Base-by-base conservation (phyloP, 1,139 yeast genomes). In the Geotrichum restrictum region DNA sequence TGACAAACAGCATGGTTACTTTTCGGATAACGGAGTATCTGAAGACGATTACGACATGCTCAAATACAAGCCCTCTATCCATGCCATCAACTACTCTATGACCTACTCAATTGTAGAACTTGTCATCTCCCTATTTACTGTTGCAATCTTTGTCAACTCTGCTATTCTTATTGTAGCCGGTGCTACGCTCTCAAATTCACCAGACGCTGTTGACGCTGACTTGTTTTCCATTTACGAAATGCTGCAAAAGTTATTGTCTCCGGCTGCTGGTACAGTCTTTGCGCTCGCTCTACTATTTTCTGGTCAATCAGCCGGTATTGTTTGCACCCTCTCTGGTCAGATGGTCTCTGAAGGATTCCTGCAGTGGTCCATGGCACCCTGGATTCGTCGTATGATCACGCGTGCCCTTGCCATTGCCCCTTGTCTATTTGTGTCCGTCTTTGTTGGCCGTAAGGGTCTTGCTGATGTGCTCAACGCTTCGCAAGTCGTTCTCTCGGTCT, bases 241-340 rank as follows among this genome's bases (percentile, higher is more conserved):
- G 62, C 72, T 87, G 36, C 73, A 80, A 0, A 62, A 66, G 38
- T 76, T 78, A 48, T 72, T 87, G 36, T 80, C 88, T 0, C 88
- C 88, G 3, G 82, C 78, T 1, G 91, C 85, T 1, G 95, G 94
- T 31, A 82, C 88, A 0, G 71, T 86, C 0, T 86, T 87, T 69
- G 85, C 85, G 80, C 69, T 85, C 44, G 93, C 95, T 0, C 72
- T 87, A 59, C 70, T 87, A 34, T 78, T 83, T 60, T 81, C 88
- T 55, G 95, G 95, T 8, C 88, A 85, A 63, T 81, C 88, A 56
- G 91, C 95, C 0, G 94, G 94, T 46, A 82, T 87, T 55, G 91
- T 87, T 1, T 87, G 95, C 65, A 87, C 95, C 0, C 83, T 87
- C 69, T 88, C 94, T 0, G 95, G 95, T 8, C 95, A 87, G 66